Evolutionary conservation across 257 asterid species (phyloP), one percentile per base, ranked within the genome.

Genomic region (Lycium ferocissimum): DNA sequence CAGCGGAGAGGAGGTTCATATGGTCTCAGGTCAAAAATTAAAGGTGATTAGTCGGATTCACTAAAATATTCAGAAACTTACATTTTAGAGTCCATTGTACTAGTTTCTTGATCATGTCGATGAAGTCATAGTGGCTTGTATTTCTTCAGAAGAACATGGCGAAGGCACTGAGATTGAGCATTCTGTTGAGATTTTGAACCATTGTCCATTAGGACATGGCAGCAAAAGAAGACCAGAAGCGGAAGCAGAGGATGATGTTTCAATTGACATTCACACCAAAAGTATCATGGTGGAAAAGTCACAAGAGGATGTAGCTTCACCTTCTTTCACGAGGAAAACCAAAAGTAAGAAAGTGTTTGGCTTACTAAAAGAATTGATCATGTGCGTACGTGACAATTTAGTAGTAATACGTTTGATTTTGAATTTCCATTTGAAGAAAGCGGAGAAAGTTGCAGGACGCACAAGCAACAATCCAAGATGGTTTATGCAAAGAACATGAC

Each of bases 331-430:
- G 18, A 71, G 58, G 10, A 45, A 73, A 0, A 9, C 17, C 57
- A 9, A 71, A 71, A 71, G 79, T 71, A 18, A 71, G 79, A 70
- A 40, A 10, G 53, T 71, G 14, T 71, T 43, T 62, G 65, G 33
- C 69, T 10, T 43, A 43, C 51, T 5, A 10, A 70, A 9, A 71
- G 1, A 17, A 71, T 9, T 71, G 37, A 9, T 71, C 37, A 43
- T 71, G 4, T 40, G 13, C 33, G 40, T 71, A 18, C 9, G 40
- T 40, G 56, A 10, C 5, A 5, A 71, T 13, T 40, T n/a, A 45
- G 18, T 45, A n/a, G 38, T 72, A n/a, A 72, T 2, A 40, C 45
- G 6, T 40, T 40, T 26, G 40, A 63, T 63, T 63, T 63, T 22
- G 71, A 63, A 26, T 22, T 22, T 63, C 17, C 4, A 0, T 10